A percentile compares a stretch with the other conserved stretches of the same genome.
phyloP scores from a whole-genome alignment of 768 basidiomycete species.

The Mycena rebaudengoi region DNA sequence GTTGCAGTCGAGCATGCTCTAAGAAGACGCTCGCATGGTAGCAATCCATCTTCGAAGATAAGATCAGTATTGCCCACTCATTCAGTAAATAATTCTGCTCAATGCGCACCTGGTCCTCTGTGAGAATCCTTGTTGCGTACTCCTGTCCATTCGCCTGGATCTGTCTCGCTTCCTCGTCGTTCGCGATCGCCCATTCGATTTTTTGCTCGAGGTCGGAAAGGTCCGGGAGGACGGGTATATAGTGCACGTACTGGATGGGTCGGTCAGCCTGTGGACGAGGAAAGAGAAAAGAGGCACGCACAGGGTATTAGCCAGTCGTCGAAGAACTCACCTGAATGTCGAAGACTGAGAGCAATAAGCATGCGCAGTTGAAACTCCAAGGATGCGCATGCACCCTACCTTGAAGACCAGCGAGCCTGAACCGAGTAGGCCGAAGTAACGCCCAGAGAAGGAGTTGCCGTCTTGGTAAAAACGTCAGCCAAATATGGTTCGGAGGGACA shows the following conservation, averaged over 20 bases:
- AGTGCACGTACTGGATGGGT: conserved; percentile 11
- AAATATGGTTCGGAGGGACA: too few species aligned
- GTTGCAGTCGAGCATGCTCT: too few species aligned
- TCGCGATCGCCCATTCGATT: conserved; percentile 1
- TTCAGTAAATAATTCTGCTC: too few species aligned
- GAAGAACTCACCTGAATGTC: conserved; percentile 6
- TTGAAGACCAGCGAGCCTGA: not conserved
- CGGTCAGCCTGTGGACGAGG: too few species aligned
- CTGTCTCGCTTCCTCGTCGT: conserved; percentile 3
- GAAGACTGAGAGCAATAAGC: not conserved
- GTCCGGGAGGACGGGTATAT: conserved; percentile 9
- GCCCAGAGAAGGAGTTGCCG: conserved; percentile 4
- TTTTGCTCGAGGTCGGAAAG: not conserved
- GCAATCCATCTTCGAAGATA: too few species aligned
- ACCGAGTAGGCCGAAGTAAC: not conserved
- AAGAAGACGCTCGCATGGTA: too few species aligned
- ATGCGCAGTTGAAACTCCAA: not conserved
- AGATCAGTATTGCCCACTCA: too few species aligned
- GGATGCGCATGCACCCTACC: not conserved
- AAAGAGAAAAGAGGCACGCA: too few species aligned
- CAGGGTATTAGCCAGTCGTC: conserved; percentile 11
- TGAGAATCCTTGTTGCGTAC: too few species aligned
- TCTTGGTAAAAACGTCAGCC: too few species aligned
- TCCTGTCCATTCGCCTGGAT: conserved; percentile 5
- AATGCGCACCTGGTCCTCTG: too few species aligned